These are phyloP conservation scores for Suillus hirtellus DNA, from an alignment of 768 basidiomycete genomes.

Conservation along the genomic window DNA sequence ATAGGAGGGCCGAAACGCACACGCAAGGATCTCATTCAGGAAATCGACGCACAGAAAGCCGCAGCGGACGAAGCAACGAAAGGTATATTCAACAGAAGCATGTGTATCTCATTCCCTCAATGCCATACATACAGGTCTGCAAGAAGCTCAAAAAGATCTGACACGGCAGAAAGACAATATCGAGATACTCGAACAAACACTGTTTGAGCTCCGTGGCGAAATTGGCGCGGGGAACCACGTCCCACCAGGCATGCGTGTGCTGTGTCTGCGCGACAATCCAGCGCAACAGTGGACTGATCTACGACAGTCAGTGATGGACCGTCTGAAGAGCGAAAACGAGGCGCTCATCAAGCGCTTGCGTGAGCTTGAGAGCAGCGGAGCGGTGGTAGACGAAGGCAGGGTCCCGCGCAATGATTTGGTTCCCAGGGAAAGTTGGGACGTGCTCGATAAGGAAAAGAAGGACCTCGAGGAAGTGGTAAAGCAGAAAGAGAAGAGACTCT, in stretches of 20 bases:
- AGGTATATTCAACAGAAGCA: slow-evolving; percentile 31
- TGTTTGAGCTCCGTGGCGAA: slow-evolving; percentile 77
- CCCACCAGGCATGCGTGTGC: slow-evolving; percentile 66
- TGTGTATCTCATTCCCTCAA: slow-evolving; percentile 7
- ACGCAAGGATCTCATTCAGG: slow-evolving; percentile 41
- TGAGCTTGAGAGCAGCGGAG: slow-evolving; percentile 53
- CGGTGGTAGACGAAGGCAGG: slow-evolving; percentile 19
- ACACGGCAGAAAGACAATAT: slow-evolving; percentile 51
- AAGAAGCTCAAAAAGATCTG: slow-evolving; percentile 36
- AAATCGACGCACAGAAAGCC: slow-evolving; percentile 39
- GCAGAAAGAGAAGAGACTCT: slow-evolving; percentile 80
- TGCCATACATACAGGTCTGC: slow-evolving; percentile 40
- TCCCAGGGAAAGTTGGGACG: slow-evolving; percentile 79
- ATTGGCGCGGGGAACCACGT: slow-evolving; percentile 75
- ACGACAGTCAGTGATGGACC: slow-evolving; percentile 71
- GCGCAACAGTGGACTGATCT: slow-evolving; percentile 81
- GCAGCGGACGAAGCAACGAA: slow-evolving; percentile 39
- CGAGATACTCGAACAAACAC: slow-evolving; percentile 72
- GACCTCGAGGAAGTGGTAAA: slow-evolving; percentile 63
- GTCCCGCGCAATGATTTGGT: slow-evolving; percentile 43
- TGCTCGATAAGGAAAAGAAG: slow-evolving; percentile 64
- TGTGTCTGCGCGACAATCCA: slow-evolving; percentile 77
- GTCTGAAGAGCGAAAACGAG: slow-evolving; percentile 80
- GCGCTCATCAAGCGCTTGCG: slow-evolving; percentile 70
- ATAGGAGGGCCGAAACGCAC: slow-evolving; percentile 22